Conservation (phyloP, 352 stramenopile genomes). For the Blastocystis sp. region DNA sequence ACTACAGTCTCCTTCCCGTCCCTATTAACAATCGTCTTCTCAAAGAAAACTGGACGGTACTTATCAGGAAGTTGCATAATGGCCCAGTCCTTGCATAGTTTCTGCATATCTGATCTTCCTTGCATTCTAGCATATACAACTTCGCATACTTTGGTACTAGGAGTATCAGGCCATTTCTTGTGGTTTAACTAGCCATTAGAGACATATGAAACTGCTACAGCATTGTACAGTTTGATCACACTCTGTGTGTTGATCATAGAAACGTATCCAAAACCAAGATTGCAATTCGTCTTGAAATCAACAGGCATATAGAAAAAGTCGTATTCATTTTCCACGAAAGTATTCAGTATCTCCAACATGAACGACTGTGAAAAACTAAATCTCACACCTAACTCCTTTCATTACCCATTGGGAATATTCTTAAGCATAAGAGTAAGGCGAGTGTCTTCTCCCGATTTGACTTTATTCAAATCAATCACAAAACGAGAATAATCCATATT, state of each 20-base stretch:
- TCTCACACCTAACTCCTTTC: neutral
- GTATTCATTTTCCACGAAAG: conserved; percentile 80
- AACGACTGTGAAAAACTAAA: conserved; percentile 85
- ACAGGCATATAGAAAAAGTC: conserved; percentile 99
- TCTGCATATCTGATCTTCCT: conserved; percentile 24
- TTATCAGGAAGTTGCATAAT: conserved; percentile 58
- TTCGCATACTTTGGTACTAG: conserved; percentile 96
- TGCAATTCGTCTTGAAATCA: conserved; percentile 99
- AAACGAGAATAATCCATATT: conserved; percentile 55
- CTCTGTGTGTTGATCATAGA: conserved; percentile 87
- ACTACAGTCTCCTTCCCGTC: conserved; percentile 14
- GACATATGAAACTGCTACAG: neutral
- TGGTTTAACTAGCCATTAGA: conserved; percentile 61
- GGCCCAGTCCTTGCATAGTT: conserved; percentile 44
- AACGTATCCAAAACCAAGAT: conserved; percentile 99
- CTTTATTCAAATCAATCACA: conserved; percentile 42
- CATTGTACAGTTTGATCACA: conserved; percentile 64
- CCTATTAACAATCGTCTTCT: neutral
- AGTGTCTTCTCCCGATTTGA: conserved; percentile 72
- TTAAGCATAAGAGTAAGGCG: conserved; percentile 97
- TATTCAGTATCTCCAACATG: conserved; percentile 93
- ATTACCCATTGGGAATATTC: conserved; percentile 99
- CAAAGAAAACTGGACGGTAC: conserved; percentile 54
- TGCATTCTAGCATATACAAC: conserved; percentile 96
- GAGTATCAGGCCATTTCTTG: conserved; percentile 92